These are phyloP conservation scores for Ganoderma boninense DNA, from an alignment of 1,284 basidiomycete species.

Conservation along the genomic window DNA sequence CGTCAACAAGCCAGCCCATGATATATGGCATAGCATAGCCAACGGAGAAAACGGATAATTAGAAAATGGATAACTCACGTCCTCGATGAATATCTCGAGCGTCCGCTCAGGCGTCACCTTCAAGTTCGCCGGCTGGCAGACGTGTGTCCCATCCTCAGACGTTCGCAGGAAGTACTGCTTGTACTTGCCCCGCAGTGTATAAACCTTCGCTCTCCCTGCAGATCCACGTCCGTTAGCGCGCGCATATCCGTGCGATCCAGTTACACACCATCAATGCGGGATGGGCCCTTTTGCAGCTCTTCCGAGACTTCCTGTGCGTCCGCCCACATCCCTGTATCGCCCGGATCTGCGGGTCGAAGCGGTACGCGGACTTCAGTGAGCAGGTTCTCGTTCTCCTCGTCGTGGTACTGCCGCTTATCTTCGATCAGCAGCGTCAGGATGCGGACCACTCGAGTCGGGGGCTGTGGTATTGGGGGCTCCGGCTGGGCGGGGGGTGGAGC, in stretches of 20 bases:
- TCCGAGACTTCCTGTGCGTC: conserved; percentile 68
- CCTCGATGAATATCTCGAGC: conserved; percentile 45
- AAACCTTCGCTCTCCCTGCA: conserved; percentile 60
- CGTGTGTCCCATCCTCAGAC: conserved; percentile 48
- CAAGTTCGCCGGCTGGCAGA: conserved; percentile 44
- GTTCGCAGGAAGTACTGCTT: conserved; percentile 75
- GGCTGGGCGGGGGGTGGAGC: conserved; percentile 3
- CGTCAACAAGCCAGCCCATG: neutral
- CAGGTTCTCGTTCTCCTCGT: conserved; percentile 61
- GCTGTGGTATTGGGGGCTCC: conserved; percentile 1
- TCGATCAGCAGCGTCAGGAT: conserved; percentile 73
- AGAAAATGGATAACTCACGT: conserved; percentile 29
- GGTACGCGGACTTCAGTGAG: conserved; percentile 72
- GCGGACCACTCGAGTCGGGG: conserved; percentile 35
- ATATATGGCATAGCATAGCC: neutral
- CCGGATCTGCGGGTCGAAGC: conserved; percentile 53
- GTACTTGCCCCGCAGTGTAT: conserved; percentile 71
- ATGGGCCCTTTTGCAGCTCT: conserved; percentile 65
- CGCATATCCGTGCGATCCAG: neutral
- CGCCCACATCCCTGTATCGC: conserved; percentile 70
- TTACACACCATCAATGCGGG: conserved; percentile 67
- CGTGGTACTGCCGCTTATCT: conserved; percentile 58
- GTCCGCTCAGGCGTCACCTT: conserved; percentile 42
- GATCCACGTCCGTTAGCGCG: neutral
- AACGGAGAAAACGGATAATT: neutral